Evolutionary conservation across 331 rosid species (phyloP).

Genomic region (Saraca asoca): DNA sequence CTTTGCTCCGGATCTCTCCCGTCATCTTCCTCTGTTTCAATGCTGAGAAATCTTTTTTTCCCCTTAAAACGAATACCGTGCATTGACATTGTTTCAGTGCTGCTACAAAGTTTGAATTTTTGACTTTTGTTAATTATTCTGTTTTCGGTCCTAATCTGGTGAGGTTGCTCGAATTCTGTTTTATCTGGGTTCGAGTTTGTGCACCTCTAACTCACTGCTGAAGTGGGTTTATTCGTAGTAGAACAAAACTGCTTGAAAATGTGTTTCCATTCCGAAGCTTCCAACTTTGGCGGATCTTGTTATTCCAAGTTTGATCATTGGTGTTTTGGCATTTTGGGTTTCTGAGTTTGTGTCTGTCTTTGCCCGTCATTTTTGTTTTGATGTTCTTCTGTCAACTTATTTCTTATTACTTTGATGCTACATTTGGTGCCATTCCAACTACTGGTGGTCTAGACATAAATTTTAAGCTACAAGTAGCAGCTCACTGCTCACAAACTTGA

Average conservation of each 20-base stretch:
- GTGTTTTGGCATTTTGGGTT: conserved; percentile 27
- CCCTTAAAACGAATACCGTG: background rate
- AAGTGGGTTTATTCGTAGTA: conserved; percentile 9
- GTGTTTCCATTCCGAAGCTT: conserved; percentile 7
- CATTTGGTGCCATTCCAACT: conserved; percentile 10
- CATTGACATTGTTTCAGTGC: conserved; percentile 13
- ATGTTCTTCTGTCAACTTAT: no score
- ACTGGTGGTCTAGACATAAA: conserved; percentile 4
- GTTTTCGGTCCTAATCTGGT: background rate
- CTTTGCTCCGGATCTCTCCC: conserved; percentile 41
- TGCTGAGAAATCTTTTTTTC: background rate
- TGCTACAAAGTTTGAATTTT: conserved; percentile 31
- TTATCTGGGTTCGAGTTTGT: background rate
- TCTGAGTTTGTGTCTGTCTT: conserved; percentile 17
- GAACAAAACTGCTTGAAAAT: conserved; percentile 15
- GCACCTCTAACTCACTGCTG: conserved; percentile 28
- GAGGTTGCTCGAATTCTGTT: background rate
- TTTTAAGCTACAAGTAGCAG: conserved; percentile 21
- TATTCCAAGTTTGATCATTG: background rate
- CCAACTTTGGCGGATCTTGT: conserved; percentile 14
- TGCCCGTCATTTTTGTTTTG: conserved; percentile 1
- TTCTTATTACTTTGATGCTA: conserved; percentile 1
- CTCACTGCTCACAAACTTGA: background rate
- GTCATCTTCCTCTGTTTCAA: background rate
- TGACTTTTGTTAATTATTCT: background rate